phyloP scores from a whole-genome alignment of 2,329 filamentous ascomycete species.

The Dothistroma septosporum region DNA sequence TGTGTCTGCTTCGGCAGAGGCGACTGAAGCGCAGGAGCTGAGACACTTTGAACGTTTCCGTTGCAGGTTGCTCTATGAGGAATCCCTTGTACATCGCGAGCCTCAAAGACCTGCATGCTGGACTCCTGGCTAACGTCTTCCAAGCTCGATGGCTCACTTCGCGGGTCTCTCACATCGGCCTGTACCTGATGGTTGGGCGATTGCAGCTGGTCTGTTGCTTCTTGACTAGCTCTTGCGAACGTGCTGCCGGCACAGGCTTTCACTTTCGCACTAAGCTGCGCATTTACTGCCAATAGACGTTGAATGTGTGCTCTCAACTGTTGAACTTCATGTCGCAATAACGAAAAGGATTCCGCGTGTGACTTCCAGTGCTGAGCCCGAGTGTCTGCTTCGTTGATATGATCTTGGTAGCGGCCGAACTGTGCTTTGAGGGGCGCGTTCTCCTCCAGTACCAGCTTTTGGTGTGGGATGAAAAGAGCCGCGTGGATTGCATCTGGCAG shows the following conservation, averaged over 20 bases:
- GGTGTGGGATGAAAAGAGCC: background rate
- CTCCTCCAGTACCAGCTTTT: background rate
- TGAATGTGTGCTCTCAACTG: background rate
- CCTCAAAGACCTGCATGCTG: background rate
- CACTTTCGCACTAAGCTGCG: background rate
- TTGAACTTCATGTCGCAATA: background rate
- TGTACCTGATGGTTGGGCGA: background rate
- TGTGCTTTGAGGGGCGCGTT: background rate
- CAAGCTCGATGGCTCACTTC: background rate
- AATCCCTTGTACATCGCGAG: background rate
- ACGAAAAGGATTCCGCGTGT: background rate
- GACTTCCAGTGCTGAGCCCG: background rate
- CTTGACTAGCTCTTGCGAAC: background rate
- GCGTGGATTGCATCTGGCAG: background rate
- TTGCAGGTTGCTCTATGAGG: background rate
- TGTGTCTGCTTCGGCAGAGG: too few relatives aligned
- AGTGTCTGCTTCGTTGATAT: background rate
- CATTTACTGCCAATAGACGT: background rate
- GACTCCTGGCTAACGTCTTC: background rate
- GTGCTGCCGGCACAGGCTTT: background rate
- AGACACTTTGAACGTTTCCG: too few relatives aligned
- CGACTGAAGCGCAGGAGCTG: too few relatives aligned
- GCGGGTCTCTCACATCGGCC: background rate
- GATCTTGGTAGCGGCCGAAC: background rate
- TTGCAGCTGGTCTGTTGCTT: background rate